Conservation (phyloP, 2,329 filamentous ascomycete genomes). For the Cladobotryum mycophilum region DNA sequence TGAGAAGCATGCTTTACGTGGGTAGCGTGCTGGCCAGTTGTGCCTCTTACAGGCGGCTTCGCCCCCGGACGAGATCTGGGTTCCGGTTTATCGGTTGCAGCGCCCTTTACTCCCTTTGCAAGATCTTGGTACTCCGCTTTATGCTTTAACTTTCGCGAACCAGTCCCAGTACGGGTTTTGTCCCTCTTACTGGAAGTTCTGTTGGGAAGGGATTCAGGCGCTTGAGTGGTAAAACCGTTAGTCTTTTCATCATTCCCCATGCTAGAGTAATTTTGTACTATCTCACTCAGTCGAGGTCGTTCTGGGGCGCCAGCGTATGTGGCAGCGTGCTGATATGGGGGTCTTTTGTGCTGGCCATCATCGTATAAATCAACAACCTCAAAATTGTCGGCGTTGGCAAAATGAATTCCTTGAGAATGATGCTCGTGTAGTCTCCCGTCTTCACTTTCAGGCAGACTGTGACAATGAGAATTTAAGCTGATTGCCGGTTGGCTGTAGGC, state of each 20-base stretch:
- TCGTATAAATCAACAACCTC: constrained; percentile 9
- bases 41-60: background rate
- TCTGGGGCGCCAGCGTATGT: constrained; percentile 18
- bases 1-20: constrained; percentile 10
- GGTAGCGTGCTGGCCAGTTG: background rate
- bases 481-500: constrained; percentile 13
- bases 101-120: background rate
- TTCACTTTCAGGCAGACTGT: constrained; percentile 1
- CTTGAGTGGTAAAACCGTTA: constrained; percentile 2
- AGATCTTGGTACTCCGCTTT: constrained; percentile 7
- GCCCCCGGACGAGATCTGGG: constrained; percentile 12
- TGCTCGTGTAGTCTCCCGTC: background rate
- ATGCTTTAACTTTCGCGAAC: constrained; percentile 3
- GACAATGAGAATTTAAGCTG: constrained; percentile 10
- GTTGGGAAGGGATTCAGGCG: constrained; percentile 4
- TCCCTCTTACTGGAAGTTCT: constrained; percentile 14
- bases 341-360: constrained; percentile 7
- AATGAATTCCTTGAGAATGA: constrained; percentile 6
- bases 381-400: constrained; percentile 4
- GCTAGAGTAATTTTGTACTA: constrained; percentile 23
- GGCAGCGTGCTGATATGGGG: constrained; percentile 20
- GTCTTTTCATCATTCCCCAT: constrained; percentile 5
- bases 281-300: constrained; percentile 20
- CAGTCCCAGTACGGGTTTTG: background rate
- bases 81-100: background rate